These are phyloP conservation scores for Neurospora tetraspora DNA, from an alignment of 495 filamentous ascomycete species.

Conservation along the genomic window DNA sequence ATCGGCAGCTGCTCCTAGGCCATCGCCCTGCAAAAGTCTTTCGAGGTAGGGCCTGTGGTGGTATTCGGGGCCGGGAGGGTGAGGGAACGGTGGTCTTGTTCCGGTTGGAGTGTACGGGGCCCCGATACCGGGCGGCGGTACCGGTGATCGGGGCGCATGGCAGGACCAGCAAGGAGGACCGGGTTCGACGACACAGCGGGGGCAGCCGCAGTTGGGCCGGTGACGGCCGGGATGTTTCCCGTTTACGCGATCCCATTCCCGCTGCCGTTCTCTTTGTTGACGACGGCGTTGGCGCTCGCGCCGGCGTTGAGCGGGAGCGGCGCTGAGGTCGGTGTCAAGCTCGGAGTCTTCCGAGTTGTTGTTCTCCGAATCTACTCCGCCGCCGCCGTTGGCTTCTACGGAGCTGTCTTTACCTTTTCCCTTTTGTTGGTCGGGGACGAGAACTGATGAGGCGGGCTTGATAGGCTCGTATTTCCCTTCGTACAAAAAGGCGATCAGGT, in stretches of 20 bases:
- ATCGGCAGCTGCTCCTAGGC: background rate
- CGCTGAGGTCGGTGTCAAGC: conserved; percentile 24
- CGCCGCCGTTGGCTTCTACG: conserved; percentile 9
- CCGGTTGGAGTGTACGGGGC: conserved; percentile 2
- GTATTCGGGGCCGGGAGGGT: conserved; percentile 4
- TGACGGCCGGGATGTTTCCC: conserved; percentile 33
- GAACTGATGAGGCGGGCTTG: conserved; percentile 25
- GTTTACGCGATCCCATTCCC: conserved; percentile 27
- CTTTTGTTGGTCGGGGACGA: conserved; percentile 30
- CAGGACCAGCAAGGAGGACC: conserved; percentile 37
- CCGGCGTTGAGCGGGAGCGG: conserved; percentile 19
- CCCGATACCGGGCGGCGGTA: conserved; percentile 17
- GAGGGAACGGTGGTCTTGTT: conserved; percentile 1
- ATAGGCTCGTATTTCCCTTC: conserved; percentile 38
- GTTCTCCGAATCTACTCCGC: conserved; percentile 21
- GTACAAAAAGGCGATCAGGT: conserved; percentile 40
- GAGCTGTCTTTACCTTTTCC: conserved; percentile 19
- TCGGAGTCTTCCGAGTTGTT: conserved; percentile 19
- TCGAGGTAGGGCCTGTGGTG: conserved; percentile 7
- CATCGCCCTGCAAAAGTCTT: background rate
- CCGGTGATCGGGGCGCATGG: conserved; percentile 28
- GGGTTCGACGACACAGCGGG: conserved; percentile 22
- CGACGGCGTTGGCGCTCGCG: conserved; percentile 25
- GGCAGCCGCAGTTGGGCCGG: conserved; percentile 33
- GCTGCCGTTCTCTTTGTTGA: conserved; percentile 23